A percentile compares a stretch with the other conserved stretches of the same genome.
phyloP scores from a whole-genome alignment of 2,329 filamentous ascomycete genomes.

The Colletotrichum sp. region DNA sequence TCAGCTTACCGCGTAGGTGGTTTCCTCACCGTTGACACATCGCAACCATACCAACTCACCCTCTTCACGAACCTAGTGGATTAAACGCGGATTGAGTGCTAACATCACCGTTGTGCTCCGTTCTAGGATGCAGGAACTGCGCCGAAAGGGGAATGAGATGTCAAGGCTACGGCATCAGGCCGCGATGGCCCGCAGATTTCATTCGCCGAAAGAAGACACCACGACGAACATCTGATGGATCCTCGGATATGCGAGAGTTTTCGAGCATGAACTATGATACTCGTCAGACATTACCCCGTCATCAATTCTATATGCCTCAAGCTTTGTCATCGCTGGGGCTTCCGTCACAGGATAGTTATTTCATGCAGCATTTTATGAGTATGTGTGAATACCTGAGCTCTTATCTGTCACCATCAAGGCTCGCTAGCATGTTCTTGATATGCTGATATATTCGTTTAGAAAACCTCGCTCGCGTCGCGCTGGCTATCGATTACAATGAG shows the following conservation, averaged over 20 bases:
- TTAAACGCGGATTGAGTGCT: background rate
- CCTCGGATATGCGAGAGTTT: background rate
- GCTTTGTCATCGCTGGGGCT: background rate
- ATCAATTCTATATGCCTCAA: background rate
- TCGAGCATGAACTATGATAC: background rate
- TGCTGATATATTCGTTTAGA: background rate
- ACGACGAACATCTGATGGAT: background rate
- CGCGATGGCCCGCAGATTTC: background rate
- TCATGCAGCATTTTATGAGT: background rate
- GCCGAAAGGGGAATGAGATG: background rate
- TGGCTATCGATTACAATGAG: background rate
- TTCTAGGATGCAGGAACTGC: background rate
- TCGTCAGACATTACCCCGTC: background rate
- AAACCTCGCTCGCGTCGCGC: background rate
- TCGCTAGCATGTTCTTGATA: background rate
- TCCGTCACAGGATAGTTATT: background rate
- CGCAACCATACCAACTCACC: background rate
- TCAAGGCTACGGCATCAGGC: background rate
- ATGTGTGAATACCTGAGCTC: background rate
- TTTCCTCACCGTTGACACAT: background rate
- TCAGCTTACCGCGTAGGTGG: background rate
- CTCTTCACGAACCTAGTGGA: background rate
- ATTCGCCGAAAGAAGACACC: background rate
- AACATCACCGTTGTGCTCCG: background rate
- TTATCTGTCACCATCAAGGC: background rate